These are phyloP conservation scores for Penicillium macrosclerotiorum DNA, from an alignment of 495 filamentous ascomycete genomes.

Conservation along the genomic window DNA sequence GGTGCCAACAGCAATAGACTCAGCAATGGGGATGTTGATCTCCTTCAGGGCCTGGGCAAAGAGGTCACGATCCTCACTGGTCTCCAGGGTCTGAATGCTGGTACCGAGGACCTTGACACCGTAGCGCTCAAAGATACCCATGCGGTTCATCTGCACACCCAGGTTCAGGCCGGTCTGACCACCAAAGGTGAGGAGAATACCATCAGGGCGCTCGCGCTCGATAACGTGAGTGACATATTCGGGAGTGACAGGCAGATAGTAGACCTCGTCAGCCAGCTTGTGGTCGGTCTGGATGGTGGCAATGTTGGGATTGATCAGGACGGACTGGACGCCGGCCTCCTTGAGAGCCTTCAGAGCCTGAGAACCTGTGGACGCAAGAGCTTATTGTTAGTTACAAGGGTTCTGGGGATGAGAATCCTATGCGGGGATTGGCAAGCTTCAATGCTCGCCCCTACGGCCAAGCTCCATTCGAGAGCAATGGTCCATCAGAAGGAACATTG, in stretches of 20 bases:
- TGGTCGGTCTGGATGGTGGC: slow-evolving; percentile 98
- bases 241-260: slow-evolving; percentile 94
- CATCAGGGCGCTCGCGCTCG: slow-evolving; percentile 85
- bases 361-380: slow-evolving; percentile 59
- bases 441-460: too few species aligned
- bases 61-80: slow-evolving; percentile 92
- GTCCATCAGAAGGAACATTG: too few species aligned
- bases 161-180: slow-evolving; percentile 95
- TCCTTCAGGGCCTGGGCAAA: slow-evolving; percentile 89
- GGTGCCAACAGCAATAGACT: slow-evolving; percentile 87
- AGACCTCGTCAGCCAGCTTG: slow-evolving; percentile 95
- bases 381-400: slow-evolving; percentile 7
- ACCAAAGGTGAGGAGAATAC: slow-evolving; percentile 94
- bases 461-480: too few species aligned
- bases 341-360: slow-evolving; percentile 95
- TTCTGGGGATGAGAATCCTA: background rate
- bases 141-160: slow-evolving; percentile 94
- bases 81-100: slow-evolving; percentile 88
- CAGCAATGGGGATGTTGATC: slow-evolving; percentile 95
- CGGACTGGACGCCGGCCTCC: slow-evolving; percentile 89
- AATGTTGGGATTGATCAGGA: slow-evolving; percentile 98
- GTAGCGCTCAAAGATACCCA: slow-evolving; percentile 92
- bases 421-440: background rate
- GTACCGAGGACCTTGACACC: slow-evolving; percentile 94
- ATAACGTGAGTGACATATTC: slow-evolving; percentile 98